Base-by-base conservation (phyloP, 1,139 yeast genomes). In the Debaryomyces nepalensis region DNA sequence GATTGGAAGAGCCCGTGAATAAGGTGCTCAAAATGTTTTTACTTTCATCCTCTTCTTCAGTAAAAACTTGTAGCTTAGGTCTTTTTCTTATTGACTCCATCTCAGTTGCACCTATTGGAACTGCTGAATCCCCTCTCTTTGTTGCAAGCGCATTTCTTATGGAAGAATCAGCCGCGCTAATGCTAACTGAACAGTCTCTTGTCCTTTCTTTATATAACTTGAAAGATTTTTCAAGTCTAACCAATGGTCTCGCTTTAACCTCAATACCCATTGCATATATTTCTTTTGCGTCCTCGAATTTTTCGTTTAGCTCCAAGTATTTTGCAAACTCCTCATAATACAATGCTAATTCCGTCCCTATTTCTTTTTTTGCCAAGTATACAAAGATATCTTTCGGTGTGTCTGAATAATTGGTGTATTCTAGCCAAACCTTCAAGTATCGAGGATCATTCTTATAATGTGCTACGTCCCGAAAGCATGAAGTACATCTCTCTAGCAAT, bases 281-380 rank as follows among this genome's bases (percentile, higher is more conserved):
- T 39, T 79, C 79, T 4, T 70, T 67, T 0, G 97, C 96, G 50
- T 85, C 89, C 5, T 60, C 57, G 41, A 64, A 61, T 45, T 78
- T 73, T 16, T 77, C 77, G 22, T 66, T 66, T 9, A 71, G 49
- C 53, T 87, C 96, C 47, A 86, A 66, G 46, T 72, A 79, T 21
- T 72, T 71, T 3, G 96, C 91, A 64, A 87, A 90, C 49, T 82
- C 87, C 56, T 89, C 96, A 55, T 90, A 93, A 58, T 77, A 91
- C 16, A 81, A 56, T 0, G 97, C 82, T 42, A 88, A 67, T 33
- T 73, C 71, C 27, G 59, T 60, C 0, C 97, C 98, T 26, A 93
- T 88, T 40, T 77, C 81, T 52, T 85, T 84, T 45, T 87, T 79
- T 37, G 84, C 81, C 58, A 93, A 68, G 57, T 85, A 90, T 2